These are phyloP conservation scores for Geranium brycei DNA, from an alignment of 345 rosid species.

Conservation along the genomic window DNA sequence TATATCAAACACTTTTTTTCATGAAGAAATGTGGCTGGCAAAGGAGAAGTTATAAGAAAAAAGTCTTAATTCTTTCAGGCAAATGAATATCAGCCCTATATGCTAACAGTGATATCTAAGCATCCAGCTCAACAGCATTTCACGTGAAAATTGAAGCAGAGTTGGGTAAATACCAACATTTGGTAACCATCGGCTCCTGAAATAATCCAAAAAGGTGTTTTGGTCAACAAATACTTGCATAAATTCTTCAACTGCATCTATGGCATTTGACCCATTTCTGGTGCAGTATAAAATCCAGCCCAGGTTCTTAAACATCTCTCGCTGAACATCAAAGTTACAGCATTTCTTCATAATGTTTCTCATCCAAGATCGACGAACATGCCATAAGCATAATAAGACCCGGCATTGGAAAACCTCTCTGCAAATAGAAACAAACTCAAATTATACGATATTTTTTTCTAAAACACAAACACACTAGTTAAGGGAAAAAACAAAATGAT, in stretches of 20 bases:
- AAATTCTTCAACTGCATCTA: constrained; percentile 36
- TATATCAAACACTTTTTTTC: too few relatives aligned
- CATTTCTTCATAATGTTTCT: constrained; percentile 36
- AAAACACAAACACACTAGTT: not conserved
- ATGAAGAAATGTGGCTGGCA: too few relatives aligned
- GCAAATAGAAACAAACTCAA: constrained; percentile 12
- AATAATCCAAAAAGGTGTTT: constrained; percentile 31
- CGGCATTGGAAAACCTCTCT: constrained; percentile 43
- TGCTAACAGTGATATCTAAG: too few relatives aligned
- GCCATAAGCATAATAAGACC: constrained; percentile 33
- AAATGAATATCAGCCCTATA: too few relatives aligned
- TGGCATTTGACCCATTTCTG: constrained; percentile 21
- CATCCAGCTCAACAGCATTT: not conserved
- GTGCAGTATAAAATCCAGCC: constrained; percentile 34
- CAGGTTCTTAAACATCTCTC: constrained; percentile 38
- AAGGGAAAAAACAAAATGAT: not conserved
- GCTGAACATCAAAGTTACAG: constrained; percentile 28
- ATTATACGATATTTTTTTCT: not conserved
- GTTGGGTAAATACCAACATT: constrained; percentile 21
- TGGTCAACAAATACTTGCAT: constrained; percentile 41
- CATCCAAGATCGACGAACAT: constrained; percentile 40
- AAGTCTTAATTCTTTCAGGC: too few relatives aligned
- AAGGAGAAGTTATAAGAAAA: too few relatives aligned
- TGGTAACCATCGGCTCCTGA: constrained; percentile 37
- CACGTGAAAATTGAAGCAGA: constrained; percentile 5